Base-by-base conservation (phyloP, 805 yeast species). In the Kazachstania martiniae region DNA sequence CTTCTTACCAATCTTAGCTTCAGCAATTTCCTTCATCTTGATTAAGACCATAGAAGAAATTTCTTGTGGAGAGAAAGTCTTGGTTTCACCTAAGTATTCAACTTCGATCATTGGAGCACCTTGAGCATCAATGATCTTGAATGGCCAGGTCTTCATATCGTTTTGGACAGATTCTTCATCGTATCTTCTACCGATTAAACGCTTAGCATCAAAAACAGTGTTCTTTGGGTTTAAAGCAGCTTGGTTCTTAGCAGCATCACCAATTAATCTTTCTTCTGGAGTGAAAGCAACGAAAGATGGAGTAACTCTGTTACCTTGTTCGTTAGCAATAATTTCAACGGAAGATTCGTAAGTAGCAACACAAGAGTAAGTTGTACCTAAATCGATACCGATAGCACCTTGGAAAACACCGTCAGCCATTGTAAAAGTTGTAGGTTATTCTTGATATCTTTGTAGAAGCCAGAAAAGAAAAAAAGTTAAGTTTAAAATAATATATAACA, bases 311-410 rank as follows among this genome's bases (percentile, higher is more conserved):
- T 91, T 91, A 71, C 98, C 98, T 71, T 87, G 91, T 71, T 76
- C 84, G 66, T 76, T 76, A 58, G 83, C 82, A 64, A 76, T 74
- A 59, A 77, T 77, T 61, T 77, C 85, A 57, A 77, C 85, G 59
- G 77, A 76, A 47, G 76, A 70, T 63, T 75, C 78, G 70, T 72
- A 77, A 58, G 77, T 76, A 63, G 83, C 84, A 56, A 77, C 84
- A 76, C 84, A 77, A 40, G 84, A 77, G 65, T 69, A 69, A 21
- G 85, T 77, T 54, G 94, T 83, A 75, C 94, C 94, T 67, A 83
- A 73, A 74, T 87, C 97, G 78, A 89, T 89, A 80, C 97, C 97
- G 64, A 85, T 82, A 68, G 91, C 91, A 81, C 96, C 96, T 77
- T 87, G 91, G 80, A 81, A 86, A 72, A 86, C 91, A 80, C 95